Conservation (phyloP, 1,139 yeast genomes). For the Hanseniaspora sp. region DNA sequence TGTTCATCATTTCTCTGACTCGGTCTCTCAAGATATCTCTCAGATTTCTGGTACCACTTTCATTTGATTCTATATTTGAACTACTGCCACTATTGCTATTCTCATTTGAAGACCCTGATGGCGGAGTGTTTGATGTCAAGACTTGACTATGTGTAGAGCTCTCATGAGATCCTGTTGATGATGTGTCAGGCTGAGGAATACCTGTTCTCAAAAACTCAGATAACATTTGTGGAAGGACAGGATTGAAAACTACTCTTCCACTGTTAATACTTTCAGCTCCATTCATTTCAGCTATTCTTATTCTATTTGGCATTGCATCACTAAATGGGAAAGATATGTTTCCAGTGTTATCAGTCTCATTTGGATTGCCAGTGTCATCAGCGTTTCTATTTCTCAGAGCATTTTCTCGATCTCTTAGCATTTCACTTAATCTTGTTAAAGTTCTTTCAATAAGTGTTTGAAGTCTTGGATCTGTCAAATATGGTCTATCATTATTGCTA, state of each 20-base stretch:
- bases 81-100: not conserved
- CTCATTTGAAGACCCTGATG: too few species aligned
- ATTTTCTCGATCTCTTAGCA: not conserved
- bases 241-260: not conserved
- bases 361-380: not conserved
- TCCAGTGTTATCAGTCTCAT: not conserved
- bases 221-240: not conserved
- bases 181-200: not conserved
- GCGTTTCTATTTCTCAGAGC: not conserved
- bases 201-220: not conserved
- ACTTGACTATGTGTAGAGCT: too few species aligned
- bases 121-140: too few species aligned
- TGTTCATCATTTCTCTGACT: conserved; percentile 1
- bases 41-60: not conserved
- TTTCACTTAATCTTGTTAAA: not conserved
- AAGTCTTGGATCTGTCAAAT: not conserved
- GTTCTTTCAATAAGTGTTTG: not conserved
- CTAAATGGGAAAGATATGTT: not conserved
- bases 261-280: not conserved
- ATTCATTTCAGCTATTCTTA: not conserved
- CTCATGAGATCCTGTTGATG: too few species aligned
- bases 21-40: not conserved
- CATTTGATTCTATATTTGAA: not conserved
- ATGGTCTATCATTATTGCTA: not conserved
- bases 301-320: not conserved